Evolutionary conservation across 2,329 filamentous ascomycete species (phyloP), one percentile per base, ranked within the genome.

Genomic region (Emmonsia crescens): DNA sequence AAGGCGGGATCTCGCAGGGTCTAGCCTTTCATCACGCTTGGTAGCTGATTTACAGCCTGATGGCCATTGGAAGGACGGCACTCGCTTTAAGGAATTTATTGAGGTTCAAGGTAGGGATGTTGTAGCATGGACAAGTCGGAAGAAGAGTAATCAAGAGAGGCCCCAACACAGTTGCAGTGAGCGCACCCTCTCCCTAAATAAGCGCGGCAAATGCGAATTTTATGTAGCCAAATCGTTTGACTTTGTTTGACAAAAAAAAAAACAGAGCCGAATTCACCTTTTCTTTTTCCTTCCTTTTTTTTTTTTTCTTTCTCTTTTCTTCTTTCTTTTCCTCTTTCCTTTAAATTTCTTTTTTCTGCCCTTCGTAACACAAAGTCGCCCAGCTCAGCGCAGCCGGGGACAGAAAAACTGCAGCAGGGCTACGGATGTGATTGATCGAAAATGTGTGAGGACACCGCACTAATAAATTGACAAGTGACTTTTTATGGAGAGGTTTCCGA

Each of bases 1-100:
- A 40, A 60, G 51, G 56, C 59, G 60, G 56, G 60, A 65, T 59
- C 60, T 64, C 61, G 58, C 60, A 64, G 62, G 64, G 60, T 60
- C 62, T 62, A 61, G 64, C 62, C 64, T 60, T 58, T 59, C 40
- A 59, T 63, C 62, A 64, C 57, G 27, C 42, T 31, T 48, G n/a
- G 40, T n/a, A 24, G 21, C 42, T 59, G 57, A 44, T 49, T 49
- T 36, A 31, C 42, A 36, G 40, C 56, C 40, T 48, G 44, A 58
- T 46, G 40, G 56, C n/a, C 56, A 58, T 46, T 31, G 38, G 44
- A 24, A 36, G 24, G 31, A 33, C 27, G 27, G 40, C 14, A 48
- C 56, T 31, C 38, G 40, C 56, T 46, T 44, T 27, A 40, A n/a
- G 24, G 21, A 12, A 29, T n/a, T 24, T 16, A 58, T 29, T 27